Percentiles rank a stretch among this genome's conserved stretches.
phyloP scores from a whole-genome alignment of 805 yeast species.

The Candida methanosorbosa region DNA sequence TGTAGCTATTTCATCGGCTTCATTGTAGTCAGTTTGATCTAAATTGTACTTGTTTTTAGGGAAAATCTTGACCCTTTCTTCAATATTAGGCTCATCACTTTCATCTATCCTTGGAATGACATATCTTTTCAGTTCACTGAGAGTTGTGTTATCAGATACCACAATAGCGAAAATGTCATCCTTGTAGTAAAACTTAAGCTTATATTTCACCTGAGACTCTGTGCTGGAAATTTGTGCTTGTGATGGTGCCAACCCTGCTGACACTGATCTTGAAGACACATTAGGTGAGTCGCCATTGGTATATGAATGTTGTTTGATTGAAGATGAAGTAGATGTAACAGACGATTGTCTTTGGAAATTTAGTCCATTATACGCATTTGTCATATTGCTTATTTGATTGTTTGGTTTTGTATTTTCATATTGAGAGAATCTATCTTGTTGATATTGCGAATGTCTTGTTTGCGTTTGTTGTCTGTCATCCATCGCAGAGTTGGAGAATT shows the following conservation, averaged over 20 bases:
- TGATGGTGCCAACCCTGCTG: neutral
- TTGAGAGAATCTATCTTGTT: constrained; percentile 44
- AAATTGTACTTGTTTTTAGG: constrained; percentile 20
- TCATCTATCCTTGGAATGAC: constrained; percentile 24
- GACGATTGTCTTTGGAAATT: constrained; percentile 10
- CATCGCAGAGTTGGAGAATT: constrained; percentile 12
- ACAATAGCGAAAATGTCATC: constrained; percentile 73
- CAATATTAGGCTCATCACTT: constrained; percentile 13
- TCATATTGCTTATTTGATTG: constrained; percentile 7
- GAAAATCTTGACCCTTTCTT: constrained; percentile 13
- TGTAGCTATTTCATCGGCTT: constrained; percentile 10
- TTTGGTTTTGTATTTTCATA: constrained; percentile 27
- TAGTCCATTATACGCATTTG: constrained; percentile 15
- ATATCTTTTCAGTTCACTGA: constrained; percentile 16
- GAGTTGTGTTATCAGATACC: constrained; percentile 15
- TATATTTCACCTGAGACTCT: constrained; percentile 31
- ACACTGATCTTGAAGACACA: constrained; percentile 1
- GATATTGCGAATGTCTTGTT: constrained; percentile 28
- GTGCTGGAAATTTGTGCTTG: constrained; percentile 3
- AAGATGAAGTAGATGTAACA: constrained; percentile 7
- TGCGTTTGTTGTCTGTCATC: neutral
- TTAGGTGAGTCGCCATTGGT: neutral
- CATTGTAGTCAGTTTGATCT: constrained; percentile 12
- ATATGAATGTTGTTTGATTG: neutral
- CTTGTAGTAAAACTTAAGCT: constrained; percentile 68